These are phyloP conservation scores for Melampsora americana DNA, from an alignment of 1,284 basidiomycete species.

Conservation along the genomic window DNA sequence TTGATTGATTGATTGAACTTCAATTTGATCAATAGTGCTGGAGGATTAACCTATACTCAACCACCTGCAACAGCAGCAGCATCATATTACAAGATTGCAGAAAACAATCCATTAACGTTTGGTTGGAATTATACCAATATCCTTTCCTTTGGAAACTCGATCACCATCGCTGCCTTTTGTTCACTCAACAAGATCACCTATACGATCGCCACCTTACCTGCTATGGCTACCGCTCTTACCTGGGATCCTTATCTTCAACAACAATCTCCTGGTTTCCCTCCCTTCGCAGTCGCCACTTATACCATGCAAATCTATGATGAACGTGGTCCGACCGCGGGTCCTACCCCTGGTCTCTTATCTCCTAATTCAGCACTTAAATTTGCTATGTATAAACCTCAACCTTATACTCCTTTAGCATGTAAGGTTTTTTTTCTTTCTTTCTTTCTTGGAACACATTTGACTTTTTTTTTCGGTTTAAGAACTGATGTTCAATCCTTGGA, in stretches of 20 bases:
- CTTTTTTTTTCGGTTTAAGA: slow-evolving; percentile 27
- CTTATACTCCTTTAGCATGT: slow-evolving; percentile 69
- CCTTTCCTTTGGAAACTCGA: slow-evolving; percentile 55
- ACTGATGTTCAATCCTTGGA: slow-evolving; percentile 23
- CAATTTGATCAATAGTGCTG: slow-evolving; percentile 61
- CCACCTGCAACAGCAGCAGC: slow-evolving; percentile 70
- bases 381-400: slow-evolving; percentile 76
- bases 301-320: slow-evolving; percentile 75
- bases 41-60: slow-evolving; percentile 68
- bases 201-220: slow-evolving; percentile 62
- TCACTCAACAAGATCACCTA: slow-evolving; percentile 79
- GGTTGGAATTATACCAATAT: slow-evolving; percentile 76
- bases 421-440: slow-evolving; percentile 54
- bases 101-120: slow-evolving; percentile 71
- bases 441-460: slow-evolving; percentile 39
- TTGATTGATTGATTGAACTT: slow-evolving; percentile 17
- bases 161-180: slow-evolving; percentile 78
- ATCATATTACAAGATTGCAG: slow-evolving; percentile 84
- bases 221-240: slow-evolving; percentile 66
- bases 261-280: slow-evolving; percentile 63
- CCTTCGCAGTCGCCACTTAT: slow-evolving; percentile 71
- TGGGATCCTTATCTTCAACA: slow-evolving; percentile 81
- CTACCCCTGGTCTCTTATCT: slow-evolving; percentile 65
- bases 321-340: slow-evolving; percentile 64
- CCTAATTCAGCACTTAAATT: slow-evolving; percentile 72